Base-by-base conservation (phyloP, 1,139 yeast genomes). In the Saccharomycopsis hybrid region DNA sequence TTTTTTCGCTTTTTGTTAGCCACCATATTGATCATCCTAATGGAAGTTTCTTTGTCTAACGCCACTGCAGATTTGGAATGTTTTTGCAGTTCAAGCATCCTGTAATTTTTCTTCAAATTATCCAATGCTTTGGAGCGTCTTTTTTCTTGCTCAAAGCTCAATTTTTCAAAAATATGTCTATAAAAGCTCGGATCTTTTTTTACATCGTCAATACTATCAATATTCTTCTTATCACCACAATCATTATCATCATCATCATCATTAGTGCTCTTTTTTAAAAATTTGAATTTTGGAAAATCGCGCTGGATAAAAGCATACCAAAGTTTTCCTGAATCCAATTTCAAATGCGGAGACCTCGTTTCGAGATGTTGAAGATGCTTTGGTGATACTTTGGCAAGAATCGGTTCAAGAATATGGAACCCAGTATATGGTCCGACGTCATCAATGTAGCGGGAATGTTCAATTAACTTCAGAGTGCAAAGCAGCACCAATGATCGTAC, bases 401-500 rank as follows among this genome's bases (percentile, higher is more conserved):
- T 57, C 0, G 69, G 67, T 53, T 65, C 65, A 4, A 66, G 57
- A 11, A 66, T 51, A 54, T 63, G 66, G 48, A 59, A 52, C 24
- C 54, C 31, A 8, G 47, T 39, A 5, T 29, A 44, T 8, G 30
- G 24, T 35, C 55, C 55, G 18, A 53, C 44, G 29, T 48, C 43
- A 11, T 43, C 42, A 31, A 53, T 40, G n/a, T 5, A 18, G 11
- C 37, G 36, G 29, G 18, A 30, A 38, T 47, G 35, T 13, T 29
- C 32, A 18, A 43, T 30, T 7, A 50, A 33, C 29, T 42, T 50
- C 4, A 5, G 27, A 13, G 24, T 25, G 36, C 55, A 52, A 31
- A 52, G 31, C 25, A 30, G 46, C 2, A 39, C 46, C 27, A 49
- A 41, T 9, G 18, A 28, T 27, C 33, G 30, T 30, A 48, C 44